Evolutionary conservation across 2,329 filamentous ascomycete species (phyloP).

Genomic region (Pseudocercospora vitis): DNA sequence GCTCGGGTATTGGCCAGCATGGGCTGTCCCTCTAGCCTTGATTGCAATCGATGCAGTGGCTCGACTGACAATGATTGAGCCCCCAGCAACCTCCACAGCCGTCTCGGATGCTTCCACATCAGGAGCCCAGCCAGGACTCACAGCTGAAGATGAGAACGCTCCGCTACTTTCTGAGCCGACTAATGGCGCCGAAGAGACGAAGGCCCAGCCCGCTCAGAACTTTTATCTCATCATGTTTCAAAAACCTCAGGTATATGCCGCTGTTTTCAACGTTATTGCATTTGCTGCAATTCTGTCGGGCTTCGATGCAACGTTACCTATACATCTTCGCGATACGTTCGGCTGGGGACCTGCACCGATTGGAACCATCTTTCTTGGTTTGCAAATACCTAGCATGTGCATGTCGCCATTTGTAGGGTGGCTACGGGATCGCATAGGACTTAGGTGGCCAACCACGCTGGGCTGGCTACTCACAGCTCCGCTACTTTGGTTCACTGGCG

Average conservation of each 20-base stretch:
- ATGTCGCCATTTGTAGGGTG: constrained; percentile 21
- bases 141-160: background rate
- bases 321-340: constrained; percentile 22
- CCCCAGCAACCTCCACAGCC: background rate
- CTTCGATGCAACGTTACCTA: constrained; percentile 23
- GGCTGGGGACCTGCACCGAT: constrained; percentile 22
- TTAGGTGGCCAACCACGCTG: constrained; percentile 21
- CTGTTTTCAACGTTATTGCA: constrained; percentile 20
- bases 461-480: constrained; percentile 21
- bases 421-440: constrained; percentile 22
- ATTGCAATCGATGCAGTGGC: constrained; percentile 20
- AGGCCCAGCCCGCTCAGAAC: background rate
- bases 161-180: constrained; percentile 5
- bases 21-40: constrained; percentile 21
- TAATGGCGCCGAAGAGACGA: constrained; percentile 1
- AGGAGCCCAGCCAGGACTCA: background rate
- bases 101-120: background rate
- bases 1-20: constrained; percentile 25
- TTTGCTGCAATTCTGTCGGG: constrained; percentile 21
- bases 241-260: constrained; percentile 7
- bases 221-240: constrained; percentile 23
- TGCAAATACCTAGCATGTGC: constrained; percentile 24
- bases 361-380: constrained; percentile 22
- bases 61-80: constrained; percentile 20
- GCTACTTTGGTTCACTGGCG: constrained; percentile 24